phyloP scores from a whole-genome alignment of 371 early-diverging fungal genomes.

The Mucor plumbeus region DNA sequence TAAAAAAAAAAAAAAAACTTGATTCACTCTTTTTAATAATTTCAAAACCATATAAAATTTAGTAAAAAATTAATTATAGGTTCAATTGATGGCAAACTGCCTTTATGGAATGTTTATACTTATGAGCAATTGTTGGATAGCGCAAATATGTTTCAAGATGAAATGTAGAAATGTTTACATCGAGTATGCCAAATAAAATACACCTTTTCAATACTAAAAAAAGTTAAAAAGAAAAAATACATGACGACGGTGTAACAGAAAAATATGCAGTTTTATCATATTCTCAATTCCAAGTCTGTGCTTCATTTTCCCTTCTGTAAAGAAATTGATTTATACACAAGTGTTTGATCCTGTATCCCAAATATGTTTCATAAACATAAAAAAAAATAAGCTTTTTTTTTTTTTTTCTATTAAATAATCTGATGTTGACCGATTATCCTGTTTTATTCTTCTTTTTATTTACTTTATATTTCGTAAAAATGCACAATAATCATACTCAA shows the following conservation, averaged over 20 bases:
- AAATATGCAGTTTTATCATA: background rate
- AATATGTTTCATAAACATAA: conserved; percentile 3
- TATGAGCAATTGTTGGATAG: too few relatives aligned
- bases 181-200: too few relatives aligned
- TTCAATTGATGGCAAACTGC: too few relatives aligned
- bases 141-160: too few relatives aligned
- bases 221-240: background rate
- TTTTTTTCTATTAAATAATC: conserved; percentile 1
- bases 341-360: conserved; percentile 4
- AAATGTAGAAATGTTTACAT: too few relatives aligned
- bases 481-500: conserved; percentile 8
- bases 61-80: too few relatives aligned
- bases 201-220: too few relatives aligned
- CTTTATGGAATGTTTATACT: too few relatives aligned
- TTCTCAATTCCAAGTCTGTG: conserved; percentile 3
- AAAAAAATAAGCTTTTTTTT: conserved; percentile 3
- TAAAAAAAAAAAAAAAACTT: too few relatives aligned
- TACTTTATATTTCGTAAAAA: background rate
- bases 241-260: conserved; percentile 5
- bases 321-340: background rate
- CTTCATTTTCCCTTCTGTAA: background rate
- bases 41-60: too few relatives aligned
- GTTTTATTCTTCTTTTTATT: conserved; percentile 10
- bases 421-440: background rate
- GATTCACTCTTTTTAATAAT: too few relatives aligned